Percentiles rank a stretch among this genome's conserved stretches.
Conservation (phyloP, 106 monocot species). For the Platanthera zijinensis region DNA sequence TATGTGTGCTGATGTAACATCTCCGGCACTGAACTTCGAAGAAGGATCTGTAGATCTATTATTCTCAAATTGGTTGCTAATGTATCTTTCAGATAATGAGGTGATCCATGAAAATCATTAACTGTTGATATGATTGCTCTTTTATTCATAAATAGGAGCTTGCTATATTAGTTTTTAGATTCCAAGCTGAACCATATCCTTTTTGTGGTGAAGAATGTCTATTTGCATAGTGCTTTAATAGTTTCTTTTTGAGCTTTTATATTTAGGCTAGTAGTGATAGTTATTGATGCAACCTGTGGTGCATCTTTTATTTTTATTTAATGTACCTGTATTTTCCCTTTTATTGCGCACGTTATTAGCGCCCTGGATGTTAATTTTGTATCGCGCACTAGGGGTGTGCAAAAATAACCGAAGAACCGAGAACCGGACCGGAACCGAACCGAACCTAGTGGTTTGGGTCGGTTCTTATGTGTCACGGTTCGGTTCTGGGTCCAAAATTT, state of each 20-base stretch:
- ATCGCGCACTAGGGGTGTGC: no score
- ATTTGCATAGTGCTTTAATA: not conserved
- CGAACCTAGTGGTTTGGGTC: no score
- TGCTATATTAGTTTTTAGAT: not conserved
- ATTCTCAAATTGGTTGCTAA: conserved; percentile 98
- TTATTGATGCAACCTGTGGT: no score
- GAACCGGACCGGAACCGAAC: no score
- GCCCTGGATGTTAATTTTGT: no score
- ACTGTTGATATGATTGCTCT: not conserved
- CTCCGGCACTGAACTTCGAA: conserved; percentile 59
- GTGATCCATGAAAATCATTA: conserved; percentile 23
- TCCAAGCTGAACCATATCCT: not conserved
- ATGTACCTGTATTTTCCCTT: no score
- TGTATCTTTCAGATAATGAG: conserved; percentile 98
- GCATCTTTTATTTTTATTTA: no score
- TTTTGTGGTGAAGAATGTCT: not conserved
- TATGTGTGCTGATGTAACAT: conserved; percentile 92
- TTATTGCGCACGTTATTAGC: no score
- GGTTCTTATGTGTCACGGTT: no score
- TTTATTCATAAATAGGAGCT: not conserved
- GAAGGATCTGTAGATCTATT: conserved; percentile 80
- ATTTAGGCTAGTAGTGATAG: not conserved
- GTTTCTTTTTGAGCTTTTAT: not conserved
- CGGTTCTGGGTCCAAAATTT: no score
- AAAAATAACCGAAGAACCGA: no score